These are phyloP conservation scores for Tilletia horrida DNA, from an alignment of 1,284 basidiomycete species.

Conservation along the genomic window DNA sequence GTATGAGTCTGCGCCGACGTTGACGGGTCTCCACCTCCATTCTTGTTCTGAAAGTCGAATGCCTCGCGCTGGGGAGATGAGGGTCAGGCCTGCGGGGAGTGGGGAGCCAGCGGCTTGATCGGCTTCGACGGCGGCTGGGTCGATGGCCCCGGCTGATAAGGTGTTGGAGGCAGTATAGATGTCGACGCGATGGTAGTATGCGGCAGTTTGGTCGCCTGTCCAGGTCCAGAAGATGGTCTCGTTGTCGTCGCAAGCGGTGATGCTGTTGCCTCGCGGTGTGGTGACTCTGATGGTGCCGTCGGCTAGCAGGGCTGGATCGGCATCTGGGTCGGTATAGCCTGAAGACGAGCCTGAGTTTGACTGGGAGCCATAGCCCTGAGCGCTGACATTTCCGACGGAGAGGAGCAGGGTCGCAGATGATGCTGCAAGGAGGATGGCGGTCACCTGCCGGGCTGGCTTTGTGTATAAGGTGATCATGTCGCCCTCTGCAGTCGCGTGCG, in stretches of 20 bases:
- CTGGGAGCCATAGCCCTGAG: neutral
- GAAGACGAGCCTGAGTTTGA: neutral
- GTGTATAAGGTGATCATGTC: neutral
- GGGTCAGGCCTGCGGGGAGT: neutral
- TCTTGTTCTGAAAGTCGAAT: conserved; percentile 8
- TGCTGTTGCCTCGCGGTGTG: neutral
- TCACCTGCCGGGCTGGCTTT: neutral
- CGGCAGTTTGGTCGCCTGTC: conserved; percentile 8
- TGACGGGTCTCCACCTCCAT: conserved; percentile 8
- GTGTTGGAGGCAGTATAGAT: conserved; percentile 1
- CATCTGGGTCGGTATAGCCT: conserved; percentile 1
- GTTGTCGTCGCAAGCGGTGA: conserved; percentile 9
- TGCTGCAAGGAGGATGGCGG: neutral
- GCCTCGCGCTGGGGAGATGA: conserved; percentile 11
- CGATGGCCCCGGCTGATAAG: neutral
- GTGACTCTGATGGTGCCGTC: conserved; percentile 13
- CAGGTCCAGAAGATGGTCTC: neutral
- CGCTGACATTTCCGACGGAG: neutral
- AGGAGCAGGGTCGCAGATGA: neutral
- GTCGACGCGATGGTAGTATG: conserved; percentile 14
- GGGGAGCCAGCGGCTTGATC: neutral
- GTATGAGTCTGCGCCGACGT: neutral
- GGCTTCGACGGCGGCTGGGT: neutral
- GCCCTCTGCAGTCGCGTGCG: too few species aligned
- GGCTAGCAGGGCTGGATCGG: conserved; percentile 4